Conservation (phyloP, 306 rosid genomes). For the Fragaria vesca region DNA sequence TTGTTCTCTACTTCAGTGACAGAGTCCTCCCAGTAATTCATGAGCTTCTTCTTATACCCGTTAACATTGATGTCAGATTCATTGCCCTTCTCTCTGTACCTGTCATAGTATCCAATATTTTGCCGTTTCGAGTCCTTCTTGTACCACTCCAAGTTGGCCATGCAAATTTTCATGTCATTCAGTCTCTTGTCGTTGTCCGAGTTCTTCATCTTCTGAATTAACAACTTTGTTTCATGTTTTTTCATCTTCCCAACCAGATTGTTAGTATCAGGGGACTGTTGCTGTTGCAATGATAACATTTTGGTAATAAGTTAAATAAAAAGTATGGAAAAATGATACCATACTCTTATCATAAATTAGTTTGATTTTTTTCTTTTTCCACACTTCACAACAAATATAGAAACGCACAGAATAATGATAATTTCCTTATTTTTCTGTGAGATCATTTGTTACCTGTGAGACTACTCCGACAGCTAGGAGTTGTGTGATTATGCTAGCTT, state of each 20-base stretch:
- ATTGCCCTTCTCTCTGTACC: constrained; percentile 20
- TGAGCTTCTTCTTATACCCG: constrained; percentile 25
- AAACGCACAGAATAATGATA: no score
- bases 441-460: constrained; percentile 29
- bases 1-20: constrained; percentile 43
- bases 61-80: constrained; percentile 12
- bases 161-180: constrained; percentile 30
- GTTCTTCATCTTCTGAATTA: constrained; percentile 1
- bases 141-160: constrained; percentile 68
- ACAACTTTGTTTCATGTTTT: not conserved
- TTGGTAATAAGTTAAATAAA: not conserved
- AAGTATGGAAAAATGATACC: not conserved
- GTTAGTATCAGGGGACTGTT: not conserved
- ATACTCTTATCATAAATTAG: no score
- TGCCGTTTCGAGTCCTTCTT: constrained; percentile 26
- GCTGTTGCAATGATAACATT: constrained; percentile 13
- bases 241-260: constrained; percentile 13
- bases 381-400: not conserved
- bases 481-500: constrained; percentile 37
- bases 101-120: constrained; percentile 53
- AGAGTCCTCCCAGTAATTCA: constrained; percentile 44
- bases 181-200: constrained; percentile 15
- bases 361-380: no score
- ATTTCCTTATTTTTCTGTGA: not conserved
- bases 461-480: constrained; percentile 36